Base-by-base conservation (phyloP, 768 basidiomycete species). In the Amanita thiersii region DNA sequence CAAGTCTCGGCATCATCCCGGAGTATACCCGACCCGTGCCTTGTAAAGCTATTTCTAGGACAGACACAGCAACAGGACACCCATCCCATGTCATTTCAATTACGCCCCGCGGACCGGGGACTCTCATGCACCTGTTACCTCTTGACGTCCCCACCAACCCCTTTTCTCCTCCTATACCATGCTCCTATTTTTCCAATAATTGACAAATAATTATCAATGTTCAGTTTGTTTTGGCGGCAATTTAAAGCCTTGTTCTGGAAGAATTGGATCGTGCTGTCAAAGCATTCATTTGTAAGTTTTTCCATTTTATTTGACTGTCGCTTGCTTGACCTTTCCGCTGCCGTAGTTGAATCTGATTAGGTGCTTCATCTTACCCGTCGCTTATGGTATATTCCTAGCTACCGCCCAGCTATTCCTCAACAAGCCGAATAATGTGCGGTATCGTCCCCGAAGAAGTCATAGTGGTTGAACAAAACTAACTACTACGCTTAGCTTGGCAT, bases 251-350 rank as follows among this genome's bases (percentile, higher is more conserved):
- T 86, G 15, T 70, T 74, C 42, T 72, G 76, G 73, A 86, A 86
- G 65, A 85, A 85, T 49, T 82, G 78, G 79, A 82, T 85, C 31
- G 66, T 82, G 0, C 63, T 84, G 20, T 76, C 71, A 17, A 81
- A 75, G 52, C 78, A 81, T 56, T 70, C 77, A 39, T 57, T 80
- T 53, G 81, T 83, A 51, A 55, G 79, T 17, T 24, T 37, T 24
- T 11, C 45, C 45, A 8, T 14, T 5, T 5, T n/a, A 40, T 11
- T 15, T 44, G 34, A 14, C 41, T 34, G 12, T 32, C 17, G 33
- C 33, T 43, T 29, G 28, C 26, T 43, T 21, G 15, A 29, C 15
- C 34, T 42, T 9, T 24, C 6, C 24, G 25, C 23, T 38, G 14
- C n/a, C 39, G 18, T 39, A 81, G 79, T 57, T 80, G 2, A 82